phyloP scores from a whole-genome alignment of 495 filamentous ascomycete species.

The Penicillium cinerascens region DNA sequence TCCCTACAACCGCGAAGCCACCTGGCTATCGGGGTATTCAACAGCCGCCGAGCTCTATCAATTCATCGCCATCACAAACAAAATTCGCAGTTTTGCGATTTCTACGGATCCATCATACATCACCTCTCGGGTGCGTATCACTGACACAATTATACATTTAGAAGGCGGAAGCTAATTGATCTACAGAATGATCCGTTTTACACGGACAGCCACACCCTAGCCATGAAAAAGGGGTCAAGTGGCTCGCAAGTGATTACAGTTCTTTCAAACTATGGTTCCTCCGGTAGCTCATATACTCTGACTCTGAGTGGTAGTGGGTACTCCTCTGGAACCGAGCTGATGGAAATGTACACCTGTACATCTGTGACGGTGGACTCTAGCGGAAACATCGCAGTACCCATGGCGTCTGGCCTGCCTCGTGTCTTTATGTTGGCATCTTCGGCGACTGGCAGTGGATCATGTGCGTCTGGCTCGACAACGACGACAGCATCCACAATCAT shows the following conservation, averaged over 20 bases:
- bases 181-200: slow-evolving; percentile 42
- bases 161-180: background rate
- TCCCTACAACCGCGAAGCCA: slow-evolving; percentile 70
- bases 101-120: slow-evolving; percentile 44
- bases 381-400: slow-evolving; percentile 24
- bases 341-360: slow-evolving; percentile 26
- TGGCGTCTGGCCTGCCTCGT: slow-evolving; percentile 25
- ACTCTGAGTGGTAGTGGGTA: slow-evolving; percentile 37
- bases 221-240: slow-evolving; percentile 57
- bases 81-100: slow-evolving; percentile 56
- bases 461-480: slow-evolving; percentile 5
- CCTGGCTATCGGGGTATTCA: slow-evolving; percentile 66
- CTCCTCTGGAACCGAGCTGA: slow-evolving; percentile 19
- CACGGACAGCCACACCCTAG: slow-evolving; percentile 51
- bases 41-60: slow-evolving; percentile 59
- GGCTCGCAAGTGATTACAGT: slow-evolving; percentile 52
- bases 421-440: slow-evolving; percentile 22
- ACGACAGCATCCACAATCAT: background rate
- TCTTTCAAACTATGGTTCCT: slow-evolving; percentile 52
- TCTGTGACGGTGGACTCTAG: slow-evolving; percentile 26
- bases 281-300: slow-evolving; percentile 40
- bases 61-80: slow-evolving; percentile 56
- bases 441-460: slow-evolving; percentile 11
- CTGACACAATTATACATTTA: background rate
- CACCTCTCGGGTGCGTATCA: slow-evolving; percentile 33